Evolutionary conservation across 148 eudicot genomes (phyloP), one percentile per base, ranked within the genome.

Genomic region (Rhododendron mucronatum): DNA sequence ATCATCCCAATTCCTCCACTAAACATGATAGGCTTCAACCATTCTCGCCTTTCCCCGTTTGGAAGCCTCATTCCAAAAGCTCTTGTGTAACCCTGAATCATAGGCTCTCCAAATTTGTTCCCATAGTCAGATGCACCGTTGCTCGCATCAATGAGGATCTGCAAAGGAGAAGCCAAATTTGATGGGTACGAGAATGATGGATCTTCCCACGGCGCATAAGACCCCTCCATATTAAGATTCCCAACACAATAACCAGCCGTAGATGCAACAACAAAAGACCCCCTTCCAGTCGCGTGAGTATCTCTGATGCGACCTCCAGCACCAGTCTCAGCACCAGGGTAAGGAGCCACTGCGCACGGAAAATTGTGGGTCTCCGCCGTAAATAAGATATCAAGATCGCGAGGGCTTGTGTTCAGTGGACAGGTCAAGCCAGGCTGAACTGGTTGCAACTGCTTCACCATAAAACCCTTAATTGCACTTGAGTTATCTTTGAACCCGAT

Each of bases 301-400:
- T 96, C 99, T 88, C 99, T 91, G 63, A 96, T 92, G 81, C 96
- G 91, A 69, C 99, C 99, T 82, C 98, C 98, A 5, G 98, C 95
- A 79, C 98, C 98, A 26, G 98, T 96, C 89, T 96, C 99, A 11
- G 99, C 99, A 51, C 98, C 96, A 57, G 96, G 98, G 78, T 93
- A 95, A 37, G 99, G 99, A 61, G 99, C 99, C 81, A 96, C 99
- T 0, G 98, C 99, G 87, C 99, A 96, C n/a, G 99, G 99, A 85
- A 96, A 96, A 90, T 96, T 96, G 90, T 96, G 99, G 47, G 99
- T 95, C 92, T 96, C 99, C 3, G 99, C 99, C 4, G 96, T 96
- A 81, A 96, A 95, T 67, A 95, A 88, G 47, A 96, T 90, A 87
- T 96, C 98, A 71, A 96, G 94, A 69, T 93, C 93, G 73, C 91